phyloP scores from a whole-genome alignment of 805 yeast genomes.

The Kazachstania viticola region DNA sequence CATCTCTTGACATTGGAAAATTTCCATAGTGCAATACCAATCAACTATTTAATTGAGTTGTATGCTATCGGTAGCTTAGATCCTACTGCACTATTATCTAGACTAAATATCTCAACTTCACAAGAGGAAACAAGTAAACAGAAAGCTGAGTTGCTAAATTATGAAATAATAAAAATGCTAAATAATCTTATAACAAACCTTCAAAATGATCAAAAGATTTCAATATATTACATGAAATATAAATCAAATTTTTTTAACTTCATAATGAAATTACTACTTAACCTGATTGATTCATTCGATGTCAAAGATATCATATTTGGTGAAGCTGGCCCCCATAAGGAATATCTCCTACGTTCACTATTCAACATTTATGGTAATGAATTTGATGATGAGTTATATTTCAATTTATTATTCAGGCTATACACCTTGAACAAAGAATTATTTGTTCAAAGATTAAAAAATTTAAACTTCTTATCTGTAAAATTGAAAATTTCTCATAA shows the following conservation, averaged over 20 bases:
- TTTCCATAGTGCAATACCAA: constrained; percentile 22
- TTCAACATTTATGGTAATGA: constrained; percentile 22
- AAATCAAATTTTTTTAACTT: constrained; percentile 19
- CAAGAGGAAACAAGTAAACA: constrained; percentile 4
- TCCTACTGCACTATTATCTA: constrained; percentile 8
- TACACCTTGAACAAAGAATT: constrained; percentile 6
- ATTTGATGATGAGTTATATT: constrained; percentile 16
- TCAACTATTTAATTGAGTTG: constrained; percentile 20
- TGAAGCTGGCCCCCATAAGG: no score
- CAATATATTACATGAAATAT: constrained; percentile 22
- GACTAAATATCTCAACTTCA: constrained; percentile 9
- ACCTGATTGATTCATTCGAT: constrained; percentile 1
- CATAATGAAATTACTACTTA: constrained; percentile 9
- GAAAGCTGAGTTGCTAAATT: no score
- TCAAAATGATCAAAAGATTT: constrained; percentile 6
- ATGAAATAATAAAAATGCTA: constrained; percentile 2
- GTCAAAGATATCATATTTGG: constrained; percentile 1
- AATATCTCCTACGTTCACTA: constrained; percentile 6
- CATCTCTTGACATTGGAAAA: constrained; percentile 17
- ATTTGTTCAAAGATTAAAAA: constrained; percentile 8
- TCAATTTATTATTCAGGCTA: constrained; percentile 10
- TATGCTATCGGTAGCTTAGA: constrained; percentile 22
- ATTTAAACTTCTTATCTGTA: constrained; percentile 14
- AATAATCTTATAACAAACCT: neutral
- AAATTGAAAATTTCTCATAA: constrained; percentile 21